Percentiles rank a stretch among this genome's conserved stretches.
Evolutionary conservation across 2,329 filamentous ascomycete genomes (phyloP).

Genomic region (Xenoacremonium recifei): DNA sequence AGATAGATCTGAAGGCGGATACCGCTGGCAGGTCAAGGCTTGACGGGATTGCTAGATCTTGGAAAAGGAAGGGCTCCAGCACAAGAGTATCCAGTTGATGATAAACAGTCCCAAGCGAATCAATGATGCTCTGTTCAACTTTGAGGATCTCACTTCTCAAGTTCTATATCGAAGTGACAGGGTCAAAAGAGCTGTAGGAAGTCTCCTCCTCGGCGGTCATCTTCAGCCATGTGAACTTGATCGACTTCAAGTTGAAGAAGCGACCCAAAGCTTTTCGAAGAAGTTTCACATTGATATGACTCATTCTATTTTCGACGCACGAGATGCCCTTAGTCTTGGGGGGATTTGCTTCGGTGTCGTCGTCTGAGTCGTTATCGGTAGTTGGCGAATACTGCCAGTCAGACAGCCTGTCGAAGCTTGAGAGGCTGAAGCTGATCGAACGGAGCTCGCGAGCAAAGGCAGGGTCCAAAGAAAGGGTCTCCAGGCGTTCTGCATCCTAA

Average conservation of each 20-base stretch:
- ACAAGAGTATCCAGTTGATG: slow-evolving; percentile 16
- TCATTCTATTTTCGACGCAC: neutral
- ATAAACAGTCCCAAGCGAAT: slow-evolving; percentile 11
- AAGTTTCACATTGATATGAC: neutral
- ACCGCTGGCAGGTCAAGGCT: slow-evolving; percentile 3
- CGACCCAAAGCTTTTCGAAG: slow-evolving; percentile 8
- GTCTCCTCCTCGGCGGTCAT: no score
- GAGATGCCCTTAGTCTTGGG: no score
- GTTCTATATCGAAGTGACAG: slow-evolving; percentile 16
- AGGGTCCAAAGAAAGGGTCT: slow-evolving; percentile 42
- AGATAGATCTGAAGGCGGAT: slow-evolving; percentile 13
- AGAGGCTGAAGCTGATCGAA: slow-evolving; percentile 45
- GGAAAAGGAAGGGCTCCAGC: slow-evolving; percentile 16
- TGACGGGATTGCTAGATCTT: slow-evolving; percentile 7
- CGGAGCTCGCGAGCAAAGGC: slow-evolving; percentile 41
- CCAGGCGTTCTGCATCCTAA: slow-evolving; percentile 43
- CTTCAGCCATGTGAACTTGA: slow-evolving; percentile 24
- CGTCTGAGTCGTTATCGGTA: no score
- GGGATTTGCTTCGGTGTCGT: no score
- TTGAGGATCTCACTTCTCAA: slow-evolving; percentile 9
- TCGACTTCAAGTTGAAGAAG: slow-evolving; percentile 18
- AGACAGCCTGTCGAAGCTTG: slow-evolving; percentile 10
- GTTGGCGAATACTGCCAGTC: no score
- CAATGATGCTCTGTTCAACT: slow-evolving; percentile 19
- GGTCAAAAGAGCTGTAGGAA: slow-evolving; percentile 10